These are phyloP conservation scores for Mycena capillaripes DNA, from an alignment of 768 basidiomycete species.

Conservation along the genomic window DNA sequence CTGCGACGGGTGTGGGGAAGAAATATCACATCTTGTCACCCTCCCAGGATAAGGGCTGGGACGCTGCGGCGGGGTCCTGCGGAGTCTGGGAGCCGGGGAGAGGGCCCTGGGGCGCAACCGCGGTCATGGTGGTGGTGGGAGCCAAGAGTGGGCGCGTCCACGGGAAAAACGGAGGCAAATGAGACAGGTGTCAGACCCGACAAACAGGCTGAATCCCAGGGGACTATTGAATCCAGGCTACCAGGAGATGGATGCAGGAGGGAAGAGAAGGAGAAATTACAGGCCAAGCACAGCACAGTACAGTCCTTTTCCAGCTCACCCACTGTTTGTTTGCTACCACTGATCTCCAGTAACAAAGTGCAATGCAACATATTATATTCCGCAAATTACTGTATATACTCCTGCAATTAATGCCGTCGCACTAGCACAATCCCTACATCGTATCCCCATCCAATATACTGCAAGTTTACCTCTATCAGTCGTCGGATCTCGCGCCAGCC, in stretches of 20 bases:
- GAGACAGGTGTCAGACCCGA: conserved; percentile 29
- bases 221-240: too few relatives aligned
- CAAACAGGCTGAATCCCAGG: conserved; percentile 3
- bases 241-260: not conserved
- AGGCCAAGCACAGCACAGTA: not conserved
- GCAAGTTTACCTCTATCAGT: conserved; percentile 86
- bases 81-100: conserved; percentile 29
- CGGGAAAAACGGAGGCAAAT: conserved; percentile 35
- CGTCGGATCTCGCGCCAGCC: conserved; percentile 92
- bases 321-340: conserved; percentile 7
- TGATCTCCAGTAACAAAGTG: too few relatives aligned
- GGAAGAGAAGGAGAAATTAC: not conserved
- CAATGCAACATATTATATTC: conserved; percentile 24
- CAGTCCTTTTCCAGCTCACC: conserved; percentile 22
- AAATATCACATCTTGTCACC: conserved; percentile 81
- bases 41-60: conserved; percentile 73
- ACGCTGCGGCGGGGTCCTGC: conserved; percentile 30
- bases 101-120: conserved; percentile 31
- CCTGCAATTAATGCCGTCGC: conserved; percentile 66
- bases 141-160: conserved; percentile 24
- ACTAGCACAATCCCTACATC: conserved; percentile 91
- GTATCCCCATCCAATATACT: conserved; percentile 86
- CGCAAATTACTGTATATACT: not conserved
- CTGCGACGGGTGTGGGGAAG: conserved; percentile 9
- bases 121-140: conserved; percentile 35